Percentiles rank a stretch among this genome's conserved stretches.
Conservation (phyloP, 495 filamentous ascomycete species). For the Neurospora sp. region DNA sequence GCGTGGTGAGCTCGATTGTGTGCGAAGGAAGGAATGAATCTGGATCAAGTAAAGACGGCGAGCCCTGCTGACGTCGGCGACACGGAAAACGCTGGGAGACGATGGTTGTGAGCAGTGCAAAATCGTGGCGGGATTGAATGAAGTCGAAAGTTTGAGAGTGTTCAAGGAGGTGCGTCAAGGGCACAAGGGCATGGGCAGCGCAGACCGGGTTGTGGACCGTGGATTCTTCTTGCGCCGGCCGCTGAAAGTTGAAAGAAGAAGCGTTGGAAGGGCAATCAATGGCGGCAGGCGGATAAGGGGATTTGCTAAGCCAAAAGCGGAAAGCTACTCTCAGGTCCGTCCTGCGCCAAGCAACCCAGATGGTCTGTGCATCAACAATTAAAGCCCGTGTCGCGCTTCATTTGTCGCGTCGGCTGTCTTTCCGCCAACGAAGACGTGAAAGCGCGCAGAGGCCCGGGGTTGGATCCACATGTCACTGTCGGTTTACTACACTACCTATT, state of each 20-base stretch:
- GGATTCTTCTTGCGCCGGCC: neutral
- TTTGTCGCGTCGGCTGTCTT: neutral
- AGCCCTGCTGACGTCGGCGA: constrained; percentile 1
- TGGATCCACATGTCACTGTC: neutral
- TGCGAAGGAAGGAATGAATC: neutral
- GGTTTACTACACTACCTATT: neutral
- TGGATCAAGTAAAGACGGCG: neutral
- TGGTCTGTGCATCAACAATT: constrained; percentile 9
- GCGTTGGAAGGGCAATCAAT: neutral
- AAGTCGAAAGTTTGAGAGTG: constrained; percentile 20
- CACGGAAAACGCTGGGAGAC: constrained; percentile 1
- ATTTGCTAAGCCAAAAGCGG: constrained; percentile 20
- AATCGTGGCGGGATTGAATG: constrained; percentile 4
- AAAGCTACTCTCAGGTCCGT: constrained; percentile 3
- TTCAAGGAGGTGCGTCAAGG: constrained; percentile 12
- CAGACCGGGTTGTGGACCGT: neutral
- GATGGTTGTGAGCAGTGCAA: constrained; percentile 5
- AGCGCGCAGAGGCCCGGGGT: neutral
- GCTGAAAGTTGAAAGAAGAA: neutral
- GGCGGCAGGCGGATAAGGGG: constrained; percentile 1
- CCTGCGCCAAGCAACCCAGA: constrained; percentile 10
- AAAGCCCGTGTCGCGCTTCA: neutral
- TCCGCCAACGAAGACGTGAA: neutral
- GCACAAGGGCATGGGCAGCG: neutral
- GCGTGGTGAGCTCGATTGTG: neutral